Evolutionary conservation across 345 rosid genomes (phyloP).

Genomic region (Xanthoceras sorbifolium): DNA sequence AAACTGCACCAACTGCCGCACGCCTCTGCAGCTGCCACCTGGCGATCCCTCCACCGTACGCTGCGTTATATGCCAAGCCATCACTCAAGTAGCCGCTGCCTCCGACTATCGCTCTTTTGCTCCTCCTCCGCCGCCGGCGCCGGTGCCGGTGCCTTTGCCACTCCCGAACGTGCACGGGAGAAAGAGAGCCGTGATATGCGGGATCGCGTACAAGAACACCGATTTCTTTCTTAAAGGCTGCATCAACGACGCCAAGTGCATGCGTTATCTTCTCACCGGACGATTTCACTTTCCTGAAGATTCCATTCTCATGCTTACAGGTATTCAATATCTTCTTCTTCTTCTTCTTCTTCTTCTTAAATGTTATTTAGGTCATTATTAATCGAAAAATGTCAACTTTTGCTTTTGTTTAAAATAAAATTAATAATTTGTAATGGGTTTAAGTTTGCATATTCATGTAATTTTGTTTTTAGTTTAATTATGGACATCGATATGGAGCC

Average conservation of each 20-base stretch:
- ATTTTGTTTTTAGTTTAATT: too few species aligned
- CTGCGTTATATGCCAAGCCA: slow-evolving; percentile 72
- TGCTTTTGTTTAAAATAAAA: too few species aligned
- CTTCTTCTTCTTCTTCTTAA: too few species aligned
- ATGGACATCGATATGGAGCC: too few species aligned
- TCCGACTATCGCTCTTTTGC: slow-evolving; percentile 38
- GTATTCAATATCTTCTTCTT: slow-evolving; percentile 27
- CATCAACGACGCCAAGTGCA: slow-evolving; percentile 90
- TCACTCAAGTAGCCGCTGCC: slow-evolving; percentile 63
- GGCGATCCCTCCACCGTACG: slow-evolving; percentile 84
- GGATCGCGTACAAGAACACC: slow-evolving; percentile 71
- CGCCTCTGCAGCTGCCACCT: slow-evolving; percentile 73
- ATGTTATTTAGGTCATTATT: too few species aligned
- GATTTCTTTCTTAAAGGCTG: slow-evolving; percentile 75
- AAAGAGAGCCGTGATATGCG: slow-evolving; percentile 83
- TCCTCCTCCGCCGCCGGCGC: slow-evolving; percentile 41
- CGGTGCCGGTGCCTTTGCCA: slow-evolving; percentile 34
- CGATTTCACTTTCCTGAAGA: slow-evolving; percentile 67
- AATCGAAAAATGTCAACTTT: too few species aligned
- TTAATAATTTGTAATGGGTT: too few species aligned
- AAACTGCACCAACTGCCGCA: slow-evolving; percentile 74
- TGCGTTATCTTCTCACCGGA: slow-evolving; percentile 78
- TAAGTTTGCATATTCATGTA: too few species aligned
- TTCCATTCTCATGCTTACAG: slow-evolving; percentile 87
- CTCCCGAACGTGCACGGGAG: slow-evolving; percentile 61